Conservation (phyloP, 2,329 filamentous ascomycete genomes). For the Onygenales sp. region DNA sequence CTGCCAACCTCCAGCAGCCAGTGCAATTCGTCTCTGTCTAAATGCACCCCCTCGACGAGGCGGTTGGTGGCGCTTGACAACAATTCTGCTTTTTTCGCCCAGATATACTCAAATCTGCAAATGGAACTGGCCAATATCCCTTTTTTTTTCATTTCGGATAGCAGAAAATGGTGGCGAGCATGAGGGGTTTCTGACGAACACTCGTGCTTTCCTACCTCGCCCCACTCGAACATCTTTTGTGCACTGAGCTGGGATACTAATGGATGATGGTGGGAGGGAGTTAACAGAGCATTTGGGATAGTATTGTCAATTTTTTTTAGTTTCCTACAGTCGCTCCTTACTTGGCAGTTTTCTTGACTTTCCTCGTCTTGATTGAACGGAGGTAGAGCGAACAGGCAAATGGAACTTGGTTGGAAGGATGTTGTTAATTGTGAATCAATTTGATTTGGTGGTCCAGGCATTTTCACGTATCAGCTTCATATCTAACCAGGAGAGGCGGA, state of each 20-base stretch:
- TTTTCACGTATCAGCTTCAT: no score
- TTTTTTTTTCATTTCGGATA: background rate
- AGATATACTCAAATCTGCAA: background rate
- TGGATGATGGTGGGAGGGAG: background rate
- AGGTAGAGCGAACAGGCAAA: background rate
- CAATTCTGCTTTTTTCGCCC: background rate
- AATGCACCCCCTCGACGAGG: background rate
- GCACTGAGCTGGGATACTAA: background rate
- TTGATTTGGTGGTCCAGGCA: no score
- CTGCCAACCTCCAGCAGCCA: slow-evolving; percentile 8
- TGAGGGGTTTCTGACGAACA: background rate
- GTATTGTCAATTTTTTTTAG: background rate
- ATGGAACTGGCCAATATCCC: background rate
- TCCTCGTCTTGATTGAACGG: background rate
- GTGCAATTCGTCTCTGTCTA: slow-evolving; percentile 7
- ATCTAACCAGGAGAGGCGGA: background rate
- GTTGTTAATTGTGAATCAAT: no score
- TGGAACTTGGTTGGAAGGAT: background rate
- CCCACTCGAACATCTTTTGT: background rate
- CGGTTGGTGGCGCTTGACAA: background rate
- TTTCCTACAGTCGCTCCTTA: slow-evolving; percentile 10
- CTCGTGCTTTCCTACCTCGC: background rate
- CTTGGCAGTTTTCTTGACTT: background rate
- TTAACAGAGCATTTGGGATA: background rate
- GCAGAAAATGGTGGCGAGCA: no score